Conservation (phyloP, 352 stramenopile genomes). For the Pythium brachiatum region DNA sequence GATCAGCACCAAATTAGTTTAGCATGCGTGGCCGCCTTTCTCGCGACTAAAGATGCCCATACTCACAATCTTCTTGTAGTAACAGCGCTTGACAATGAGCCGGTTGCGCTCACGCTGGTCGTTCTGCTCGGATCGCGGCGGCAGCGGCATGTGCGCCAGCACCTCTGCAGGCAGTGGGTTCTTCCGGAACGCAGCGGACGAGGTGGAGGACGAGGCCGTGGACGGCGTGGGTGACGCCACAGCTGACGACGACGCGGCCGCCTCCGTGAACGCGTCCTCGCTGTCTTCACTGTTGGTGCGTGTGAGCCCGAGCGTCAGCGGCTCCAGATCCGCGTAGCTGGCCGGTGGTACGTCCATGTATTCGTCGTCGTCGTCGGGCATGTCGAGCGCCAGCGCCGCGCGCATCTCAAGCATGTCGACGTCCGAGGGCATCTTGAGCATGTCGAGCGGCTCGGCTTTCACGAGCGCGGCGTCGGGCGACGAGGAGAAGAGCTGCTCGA, state of each 20-base stretch:
- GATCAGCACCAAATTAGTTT: background rate
- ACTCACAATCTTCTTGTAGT: slow-evolving; percentile 83
- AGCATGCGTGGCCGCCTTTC: background rate
- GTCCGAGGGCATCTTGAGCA: slow-evolving; percentile 5
- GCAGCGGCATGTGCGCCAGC: slow-evolving; percentile 25
- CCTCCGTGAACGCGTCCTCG: background rate
- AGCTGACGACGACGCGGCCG: background rate
- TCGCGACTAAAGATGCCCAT: background rate
- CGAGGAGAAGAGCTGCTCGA: slow-evolving; percentile 12
- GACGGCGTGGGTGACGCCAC: slow-evolving; percentile 7
- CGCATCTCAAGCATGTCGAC: slow-evolving; percentile 13
- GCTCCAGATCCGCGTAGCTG: background rate
- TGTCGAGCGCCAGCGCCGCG: slow-evolving; percentile 22
- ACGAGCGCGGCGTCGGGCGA: background rate
- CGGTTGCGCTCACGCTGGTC: slow-evolving; percentile 27
- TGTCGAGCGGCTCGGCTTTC: background rate
- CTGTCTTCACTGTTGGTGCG: background rate
- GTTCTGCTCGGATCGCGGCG: slow-evolving; percentile 19
- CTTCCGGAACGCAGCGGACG: background rate
- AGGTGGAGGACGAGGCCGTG: slow-evolving; percentile 3
- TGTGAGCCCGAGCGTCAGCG: background rate
- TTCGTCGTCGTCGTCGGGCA: slow-evolving; percentile 15
- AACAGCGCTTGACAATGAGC: slow-evolving; percentile 63
- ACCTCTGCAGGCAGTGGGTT: slow-evolving; percentile 18
- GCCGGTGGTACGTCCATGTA: background rate